Percentiles rank a stretch among this genome's conserved stretches.
phyloP scores from a whole-genome alignment of 73 alveolate genomes.

The Paramecium sexaurelia region DNA sequence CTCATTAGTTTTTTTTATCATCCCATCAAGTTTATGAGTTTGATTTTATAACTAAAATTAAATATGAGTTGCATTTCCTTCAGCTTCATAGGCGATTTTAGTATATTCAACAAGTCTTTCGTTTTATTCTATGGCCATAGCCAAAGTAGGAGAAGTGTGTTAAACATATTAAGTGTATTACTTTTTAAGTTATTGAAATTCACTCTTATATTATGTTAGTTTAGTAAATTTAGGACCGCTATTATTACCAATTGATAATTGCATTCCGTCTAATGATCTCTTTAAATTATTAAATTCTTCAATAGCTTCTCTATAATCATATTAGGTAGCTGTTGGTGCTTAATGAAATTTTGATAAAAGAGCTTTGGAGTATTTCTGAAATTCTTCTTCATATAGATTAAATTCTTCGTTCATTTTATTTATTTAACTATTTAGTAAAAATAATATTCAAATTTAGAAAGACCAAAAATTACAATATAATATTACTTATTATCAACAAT shows the following conservation, averaged over 20 bases:
- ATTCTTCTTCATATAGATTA: constrained; percentile 52
- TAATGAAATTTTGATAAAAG: not conserved
- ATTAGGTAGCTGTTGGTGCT: not conserved
- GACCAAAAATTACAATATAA: not conserved
- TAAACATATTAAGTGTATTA: not conserved
- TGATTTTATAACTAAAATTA: constrained; percentile 9
- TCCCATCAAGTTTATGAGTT: constrained; percentile 4
- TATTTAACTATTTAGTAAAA: not conserved
- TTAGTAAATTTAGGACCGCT: not conserved
- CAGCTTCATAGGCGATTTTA: constrained; percentile 44
- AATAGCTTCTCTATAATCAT: not conserved
- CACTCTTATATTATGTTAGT: not conserved
- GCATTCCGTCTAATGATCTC: not conserved
- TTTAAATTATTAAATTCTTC: not conserved
- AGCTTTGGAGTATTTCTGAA: not conserved
- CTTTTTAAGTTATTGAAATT: not conserved
- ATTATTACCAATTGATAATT: not conserved
- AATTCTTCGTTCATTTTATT: not conserved
- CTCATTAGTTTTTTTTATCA: not conserved
- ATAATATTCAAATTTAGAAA: not conserved
- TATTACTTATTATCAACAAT: not conserved
- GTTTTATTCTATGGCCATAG: constrained; percentile 33
- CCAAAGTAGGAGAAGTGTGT: not conserved
- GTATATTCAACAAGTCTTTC: constrained; percentile 31
- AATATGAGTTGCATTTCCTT: constrained; percentile 22